Evolutionary conservation across 805 yeast species (phyloP).

Genomic region (Metschnikowia santaceciliae): DNA sequence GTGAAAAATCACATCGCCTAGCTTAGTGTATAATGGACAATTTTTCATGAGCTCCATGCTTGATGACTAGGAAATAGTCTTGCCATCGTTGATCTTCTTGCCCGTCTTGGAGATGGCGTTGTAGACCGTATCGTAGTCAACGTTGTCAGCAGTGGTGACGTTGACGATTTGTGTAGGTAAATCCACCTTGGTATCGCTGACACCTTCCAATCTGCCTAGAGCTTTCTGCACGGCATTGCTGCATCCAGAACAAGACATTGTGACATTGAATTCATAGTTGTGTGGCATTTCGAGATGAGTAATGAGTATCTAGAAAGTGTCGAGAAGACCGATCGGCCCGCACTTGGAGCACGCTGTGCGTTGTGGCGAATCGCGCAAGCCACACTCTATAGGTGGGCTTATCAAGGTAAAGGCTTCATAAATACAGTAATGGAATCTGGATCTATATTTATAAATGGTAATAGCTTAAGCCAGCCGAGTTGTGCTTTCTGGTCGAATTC

Average conservation of each 20-base stretch:
- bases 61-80: constrained; percentile 22
- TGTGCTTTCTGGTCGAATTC: too few species aligned
- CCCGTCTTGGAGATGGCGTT: constrained; percentile 87
- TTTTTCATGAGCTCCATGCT: background rate
- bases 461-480: too few species aligned
- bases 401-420: background rate
- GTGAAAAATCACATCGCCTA: background rate
- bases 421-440: too few species aligned
- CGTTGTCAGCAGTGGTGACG: constrained; percentile 53
- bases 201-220: constrained; percentile 67
- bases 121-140: constrained; percentile 74
- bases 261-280: constrained; percentile 72
- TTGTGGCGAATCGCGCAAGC: constrained; percentile 3
- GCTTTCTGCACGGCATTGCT: constrained; percentile 82
- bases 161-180: constrained; percentile 79
- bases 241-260: constrained; percentile 87
- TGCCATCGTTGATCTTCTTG: constrained; percentile 70
- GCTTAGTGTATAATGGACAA: background rate
- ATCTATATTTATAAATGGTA: too few species aligned
- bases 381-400: background rate
- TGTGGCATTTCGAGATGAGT: constrained; percentile 14
- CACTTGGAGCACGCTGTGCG: background rate
- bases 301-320: background rate
- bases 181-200: constrained; percentile 66
- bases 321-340: background rate